Base-by-base conservation (phyloP, 202 grass and related monocot species). In the Setaria viridis region DNA sequence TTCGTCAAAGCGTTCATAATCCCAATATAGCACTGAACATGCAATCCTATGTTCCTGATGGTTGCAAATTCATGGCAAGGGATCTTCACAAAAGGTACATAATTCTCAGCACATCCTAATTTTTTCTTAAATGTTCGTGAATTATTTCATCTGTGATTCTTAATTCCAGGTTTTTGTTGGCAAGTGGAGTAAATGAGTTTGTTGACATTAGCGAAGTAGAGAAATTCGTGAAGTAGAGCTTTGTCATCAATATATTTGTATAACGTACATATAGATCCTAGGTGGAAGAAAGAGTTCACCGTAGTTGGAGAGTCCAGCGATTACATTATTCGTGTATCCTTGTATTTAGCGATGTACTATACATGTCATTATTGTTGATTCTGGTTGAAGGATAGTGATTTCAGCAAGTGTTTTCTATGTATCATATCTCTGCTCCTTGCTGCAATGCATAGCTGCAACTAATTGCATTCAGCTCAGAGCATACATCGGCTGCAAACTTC, bases 1-100 rank as follows among this genome's bases (percentile, higher is more conserved):
- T 97, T 56, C 84, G 90, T 59, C 95, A 97, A 58, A 97, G 95
- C 55, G 90, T 97, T 53, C 92, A 94, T 59, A 93, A 94, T 71
- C 92, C 92, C 7, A 94, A 97, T 49, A 91, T 97, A 80, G 92
- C 88, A 64, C 39, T 94, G 0, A 94, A 93, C 73, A 85, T 94
- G 81, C 92, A 97, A 56, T 93, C 92, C 77, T 85, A 77, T 32
- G 20, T 88, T 45, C 47, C 66, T 67, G 90, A 87, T 79, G 92
- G 92, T 12, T 97, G 92, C 75, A 80, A 88, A 88, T 87, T 79
- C 76, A 93, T 91, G 77, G 84, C 86, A 53, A 84, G 16, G 81
- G 79, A 80, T 86, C 74, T 97, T 71, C 69, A 81, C 62, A 34
- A 93, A 21, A 82, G 87, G 90, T 97, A 51, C 12, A 17, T 62